Base-by-base conservation (phyloP, 2,329 filamentous ascomycete genomes). In the Hymenoscyphus linearis region DNA sequence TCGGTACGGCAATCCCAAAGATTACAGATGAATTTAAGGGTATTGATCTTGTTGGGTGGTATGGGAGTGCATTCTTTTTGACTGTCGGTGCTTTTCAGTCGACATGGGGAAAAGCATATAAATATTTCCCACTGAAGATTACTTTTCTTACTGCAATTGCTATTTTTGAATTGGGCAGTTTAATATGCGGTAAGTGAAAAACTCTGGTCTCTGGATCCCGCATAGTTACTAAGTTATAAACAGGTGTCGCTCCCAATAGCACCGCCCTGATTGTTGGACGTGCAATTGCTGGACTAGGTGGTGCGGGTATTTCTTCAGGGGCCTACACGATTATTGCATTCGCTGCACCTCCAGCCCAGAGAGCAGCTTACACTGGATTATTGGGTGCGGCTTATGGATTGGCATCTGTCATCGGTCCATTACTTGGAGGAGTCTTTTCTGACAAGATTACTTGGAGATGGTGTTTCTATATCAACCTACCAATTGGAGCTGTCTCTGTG, bases 1-100 rank as follows among this genome's bases (percentile, higher is more conserved):
- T 84, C n/a, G 80, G 80, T 3, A 83, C 81, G 0, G 82, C 81
- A 10, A 82, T 84, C 47, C 82, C 82, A 10, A 80, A 79, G 63
- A 83, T 84, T 67, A 83, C 82, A 1, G 78, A 71, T 34, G 57
- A 80, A 75, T 70, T 83, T 80, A 69, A 82, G 76, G 31, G 77
- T 77, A 64, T 77, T 75, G 72, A 78, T 74, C 16, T 72, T 73
- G 64, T 79, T 13, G 79, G 80, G 25, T 87, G 84, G 84, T 86
- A 86, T 65, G 82, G 81, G 2, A 77, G 80, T 16, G 80, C 80
- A 50, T 84, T 80, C 66, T 81, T 82, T 70, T 74, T 82, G 66
- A 79, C 78, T 1, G 69, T 79, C 34, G 79, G 75, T 1, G 63
- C 67, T 4, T 69, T 70, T n/a, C 70, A 72, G 50, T 71, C 69